These are phyloP conservation scores for Hypoxylon sp. DNA, from an alignment of 2,329 filamentous ascomycete species.

Conservation along the genomic window DNA sequence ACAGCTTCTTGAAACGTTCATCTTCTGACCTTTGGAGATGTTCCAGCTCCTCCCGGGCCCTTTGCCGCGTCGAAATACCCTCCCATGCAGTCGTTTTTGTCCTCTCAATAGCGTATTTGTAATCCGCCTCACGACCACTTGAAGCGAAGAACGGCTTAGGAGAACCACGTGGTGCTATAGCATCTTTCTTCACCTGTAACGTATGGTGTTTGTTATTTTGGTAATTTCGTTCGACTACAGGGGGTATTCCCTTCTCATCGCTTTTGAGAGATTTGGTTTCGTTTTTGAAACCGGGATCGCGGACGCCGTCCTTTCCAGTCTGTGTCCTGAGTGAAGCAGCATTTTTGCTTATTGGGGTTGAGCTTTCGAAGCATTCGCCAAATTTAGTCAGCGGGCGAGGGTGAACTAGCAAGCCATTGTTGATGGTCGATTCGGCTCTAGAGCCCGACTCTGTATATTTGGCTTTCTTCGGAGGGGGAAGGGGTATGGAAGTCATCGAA, in stretches of 20 bases:
- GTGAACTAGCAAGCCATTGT: neutral
- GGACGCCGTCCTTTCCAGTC: neutral
- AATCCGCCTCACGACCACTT: conserved; percentile 49
- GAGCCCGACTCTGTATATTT: neutral
- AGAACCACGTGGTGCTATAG: conserved; percentile 40
- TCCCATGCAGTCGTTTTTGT: conserved; percentile 54
- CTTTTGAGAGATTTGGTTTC: conserved; percentile 1
- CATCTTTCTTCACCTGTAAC: conserved; percentile 12
- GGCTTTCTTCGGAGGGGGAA: neutral
- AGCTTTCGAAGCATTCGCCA: neutral
- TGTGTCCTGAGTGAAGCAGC: neutral
- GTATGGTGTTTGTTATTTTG: neutral
- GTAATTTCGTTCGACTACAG: neutral
- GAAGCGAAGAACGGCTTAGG: conserved; percentile 56
- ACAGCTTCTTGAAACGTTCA: conserved; percentile 37
- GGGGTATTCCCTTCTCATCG: neutral
- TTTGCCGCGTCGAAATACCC: conserved; percentile 41
- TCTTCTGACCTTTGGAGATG: conserved; percentile 44
- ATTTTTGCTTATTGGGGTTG: neutral
- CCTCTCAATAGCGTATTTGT: conserved; percentile 52
- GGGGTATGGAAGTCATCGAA: neutral
- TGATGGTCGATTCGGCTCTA: neutral
- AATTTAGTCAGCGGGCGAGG: neutral
- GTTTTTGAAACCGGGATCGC: neutral
- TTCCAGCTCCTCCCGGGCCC: conserved; percentile 46